Evolutionary conservation across 345 rosid genomes (phyloP).

Genomic region (Brassica rapa): DNA sequence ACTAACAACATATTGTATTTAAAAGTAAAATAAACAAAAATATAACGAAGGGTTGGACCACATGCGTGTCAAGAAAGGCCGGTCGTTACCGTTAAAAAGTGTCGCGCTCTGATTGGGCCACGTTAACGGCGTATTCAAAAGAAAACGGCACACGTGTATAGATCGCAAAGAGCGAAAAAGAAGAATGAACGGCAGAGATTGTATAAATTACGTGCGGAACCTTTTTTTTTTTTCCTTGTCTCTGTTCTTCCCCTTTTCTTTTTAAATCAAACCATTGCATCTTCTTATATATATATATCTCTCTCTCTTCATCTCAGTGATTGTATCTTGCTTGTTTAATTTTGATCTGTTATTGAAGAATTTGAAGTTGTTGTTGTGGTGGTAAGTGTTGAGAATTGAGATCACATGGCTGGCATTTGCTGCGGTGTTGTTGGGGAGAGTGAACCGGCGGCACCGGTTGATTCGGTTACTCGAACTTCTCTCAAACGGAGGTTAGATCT

Average conservation of each 20-base stretch:
- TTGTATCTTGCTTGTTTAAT: not conserved
- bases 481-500: conserved; percentile 64
- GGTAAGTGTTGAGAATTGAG: not conserved
- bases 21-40: conserved; percentile 16
- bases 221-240: conserved; percentile 25
- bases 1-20: conserved; percentile 6
- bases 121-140: conserved; percentile 38
- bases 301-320: conserved; percentile 11
- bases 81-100: conserved; percentile 41
- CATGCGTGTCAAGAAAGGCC: conserved; percentile 70
- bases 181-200: conserved; percentile 62
- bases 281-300: not conserved
- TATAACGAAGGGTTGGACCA: conserved; percentile 51
- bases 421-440: conserved; percentile 72
- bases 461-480: conserved; percentile 52
- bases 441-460: conserved; percentile 57
- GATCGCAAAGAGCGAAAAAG: not conserved
- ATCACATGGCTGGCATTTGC: conserved; percentile 74
- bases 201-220: conserved; percentile 47
- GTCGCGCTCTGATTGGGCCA: conserved; percentile 53
- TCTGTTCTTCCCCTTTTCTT: conserved; percentile 22
- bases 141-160: conserved; percentile 45
- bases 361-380: not conserved
- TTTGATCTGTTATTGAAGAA: too few species aligned
- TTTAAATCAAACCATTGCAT: conserved; percentile 27